Evolutionary conservation across 2,329 filamentous ascomycete species (phyloP), one percentile per base, ranked within the genome.

Genomic region (Huntiella omanensis): DNA sequence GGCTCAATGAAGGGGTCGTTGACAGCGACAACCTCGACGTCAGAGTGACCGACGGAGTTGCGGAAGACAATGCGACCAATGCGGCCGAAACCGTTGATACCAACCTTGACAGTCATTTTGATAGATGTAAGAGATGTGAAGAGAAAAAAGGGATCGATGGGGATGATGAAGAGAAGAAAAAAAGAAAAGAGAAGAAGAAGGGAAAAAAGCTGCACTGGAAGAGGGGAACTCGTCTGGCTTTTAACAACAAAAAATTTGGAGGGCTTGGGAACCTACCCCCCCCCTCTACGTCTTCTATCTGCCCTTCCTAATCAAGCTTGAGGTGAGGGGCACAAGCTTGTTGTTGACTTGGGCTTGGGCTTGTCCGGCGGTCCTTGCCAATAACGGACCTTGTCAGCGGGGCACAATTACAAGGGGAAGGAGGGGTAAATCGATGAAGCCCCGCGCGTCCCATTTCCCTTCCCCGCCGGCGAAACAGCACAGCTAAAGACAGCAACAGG

Each of bases 1-100:
- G 83, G 77, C 70, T 95, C 87, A 70, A 98, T 96, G 81, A 98
- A 96, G 59, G 91, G 91, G 67, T 96, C 91, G 76, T 98, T 96
- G 71, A 95, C 85, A 59, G 91, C 88, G 60, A 95, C 85, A 60
- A 98, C 74, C 60, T 94, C 75, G 63, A 96, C 83, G 51, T 92
- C 82, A 59, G 74, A 68, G 70, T 88, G 82, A 77, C 92, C 81
- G 63, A 92, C 65, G 60, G 88, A 84, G 73, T 95, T 96, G 73
- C 88, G 85, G 83, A 96, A 91, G 74, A 96, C 80, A 67, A 98
- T 95, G 67, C 91, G 83, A 62, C 91, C 91, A 70, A 98, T 98
- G 70, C 91, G 87, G 73, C 91, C 91, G 75, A 98, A 98, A 68
- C 91, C 88, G 82, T 95, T 96, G 81, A 94, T 95, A 67, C 86